Evolutionary conservation across 345 rosid genomes (phyloP).

Genomic region (Combretum micranthum): DNA sequence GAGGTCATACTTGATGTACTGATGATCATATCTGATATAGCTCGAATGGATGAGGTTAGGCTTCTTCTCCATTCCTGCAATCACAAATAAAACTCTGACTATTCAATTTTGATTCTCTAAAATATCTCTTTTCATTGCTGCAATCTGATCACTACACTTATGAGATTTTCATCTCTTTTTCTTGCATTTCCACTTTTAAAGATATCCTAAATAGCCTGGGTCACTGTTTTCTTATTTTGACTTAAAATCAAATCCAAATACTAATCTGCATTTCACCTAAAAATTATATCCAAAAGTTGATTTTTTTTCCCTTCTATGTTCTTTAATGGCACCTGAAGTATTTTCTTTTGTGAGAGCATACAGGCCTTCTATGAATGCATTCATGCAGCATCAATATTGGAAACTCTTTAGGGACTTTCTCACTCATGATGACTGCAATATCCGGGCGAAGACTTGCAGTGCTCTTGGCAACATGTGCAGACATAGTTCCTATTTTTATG

Average conservation of each 20-base stretch:
- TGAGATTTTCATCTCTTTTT: neutral
- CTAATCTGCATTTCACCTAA: too few species aligned
- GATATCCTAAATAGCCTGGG: too few species aligned
- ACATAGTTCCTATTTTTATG: conserved; percentile 78
- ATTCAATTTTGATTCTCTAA: neutral
- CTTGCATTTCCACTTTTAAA: too few species aligned
- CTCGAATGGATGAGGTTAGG: conserved; percentile 91
- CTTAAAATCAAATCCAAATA: too few species aligned
- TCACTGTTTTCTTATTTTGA: too few species aligned
- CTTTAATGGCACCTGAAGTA: too few species aligned
- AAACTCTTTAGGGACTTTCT: conserved; percentile 61
- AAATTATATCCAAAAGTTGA: too few species aligned
- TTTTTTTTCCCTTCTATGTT: too few species aligned
- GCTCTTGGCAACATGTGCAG: conserved; percentile 97
- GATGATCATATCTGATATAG: conserved; percentile 91
- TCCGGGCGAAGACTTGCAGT: conserved; percentile 94
- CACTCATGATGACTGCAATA: conserved; percentile 66
- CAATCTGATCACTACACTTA: neutral
- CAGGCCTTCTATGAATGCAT: conserved; percentile 90
- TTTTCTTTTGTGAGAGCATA: conserved; percentile 7
- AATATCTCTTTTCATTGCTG: neutral
- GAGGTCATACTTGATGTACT: conserved; percentile 73
- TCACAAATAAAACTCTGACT: neutral
- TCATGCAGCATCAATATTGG: conserved; percentile 65
- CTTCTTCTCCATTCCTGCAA: conserved; percentile 10